Conservation (phyloP, 306 rosid species). For the Rosa persica region DNA sequence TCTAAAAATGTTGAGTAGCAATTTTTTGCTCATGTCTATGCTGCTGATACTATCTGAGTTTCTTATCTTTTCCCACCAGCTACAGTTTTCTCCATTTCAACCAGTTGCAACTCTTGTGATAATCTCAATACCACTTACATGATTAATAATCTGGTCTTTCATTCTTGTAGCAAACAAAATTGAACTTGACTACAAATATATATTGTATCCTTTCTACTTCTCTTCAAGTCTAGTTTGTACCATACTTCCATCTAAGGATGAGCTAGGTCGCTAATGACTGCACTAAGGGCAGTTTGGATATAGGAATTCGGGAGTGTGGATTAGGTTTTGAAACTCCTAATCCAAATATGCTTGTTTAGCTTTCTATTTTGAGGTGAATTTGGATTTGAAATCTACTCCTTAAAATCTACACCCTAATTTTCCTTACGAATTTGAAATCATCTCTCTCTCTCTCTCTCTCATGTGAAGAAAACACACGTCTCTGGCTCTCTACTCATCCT, state of each 20-base stretch:
- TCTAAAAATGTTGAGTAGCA: neutral
- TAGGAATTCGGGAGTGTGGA: too few species aligned
- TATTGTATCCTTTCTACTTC: neutral
- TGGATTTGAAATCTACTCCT: too few species aligned
- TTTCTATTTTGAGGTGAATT: too few species aligned
- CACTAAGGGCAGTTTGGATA: neutral
- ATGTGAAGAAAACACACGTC: too few species aligned
- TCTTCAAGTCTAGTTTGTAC: neutral
- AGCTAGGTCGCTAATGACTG: neutral
- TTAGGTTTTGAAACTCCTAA: too few species aligned
- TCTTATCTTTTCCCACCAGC: neutral
- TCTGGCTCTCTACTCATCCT: too few species aligned
- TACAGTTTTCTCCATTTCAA: neutral
- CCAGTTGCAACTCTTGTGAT: neutral
- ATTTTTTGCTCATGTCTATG: neutral
- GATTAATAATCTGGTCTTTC: neutral
- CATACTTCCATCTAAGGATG: neutral
- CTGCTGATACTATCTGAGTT: neutral
- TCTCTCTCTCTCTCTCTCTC: too few species aligned
- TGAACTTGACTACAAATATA: neutral
- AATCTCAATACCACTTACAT: neutral
- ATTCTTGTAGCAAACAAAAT: neutral
- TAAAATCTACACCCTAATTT: too few species aligned
- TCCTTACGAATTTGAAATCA: too few species aligned
- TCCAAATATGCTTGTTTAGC: too few species aligned